These are phyloP conservation scores for Ceratobasidium papillatum DNA, from an alignment of 1,284 basidiomycete genomes.

Conservation along the genomic window DNA sequence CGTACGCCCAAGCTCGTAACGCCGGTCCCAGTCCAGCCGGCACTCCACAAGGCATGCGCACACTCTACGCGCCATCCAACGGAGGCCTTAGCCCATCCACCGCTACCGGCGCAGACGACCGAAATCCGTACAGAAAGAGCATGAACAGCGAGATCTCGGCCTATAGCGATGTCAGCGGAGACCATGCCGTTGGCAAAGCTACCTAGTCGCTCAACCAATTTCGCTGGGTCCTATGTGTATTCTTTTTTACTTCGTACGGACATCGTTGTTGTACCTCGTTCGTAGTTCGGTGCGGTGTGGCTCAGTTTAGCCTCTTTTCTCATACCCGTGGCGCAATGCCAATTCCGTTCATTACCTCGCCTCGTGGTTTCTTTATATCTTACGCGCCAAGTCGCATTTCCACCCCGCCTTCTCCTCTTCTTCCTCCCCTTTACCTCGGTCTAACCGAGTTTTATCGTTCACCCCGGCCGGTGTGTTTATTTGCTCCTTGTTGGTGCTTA, in stretches of 20 bases:
- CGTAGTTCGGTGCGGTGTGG: not conserved
- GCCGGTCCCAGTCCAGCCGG: slow-evolving; percentile 21
- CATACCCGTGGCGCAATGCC: slow-evolving; percentile 28
- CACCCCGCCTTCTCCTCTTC: not conserved
- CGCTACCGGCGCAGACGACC: slow-evolving; percentile 22
- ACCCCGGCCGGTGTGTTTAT: slow-evolving; percentile 26
- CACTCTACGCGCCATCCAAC: slow-evolving; percentile 38
- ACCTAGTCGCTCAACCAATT: not conserved
- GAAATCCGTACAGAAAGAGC: slow-evolving; percentile 52
- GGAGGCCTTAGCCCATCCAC: slow-evolving; percentile 27
- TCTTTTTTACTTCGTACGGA: not conserved
- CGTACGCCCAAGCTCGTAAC: slow-evolving; percentile 59
- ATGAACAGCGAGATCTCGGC: slow-evolving; percentile 44
- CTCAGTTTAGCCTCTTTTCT: not conserved
- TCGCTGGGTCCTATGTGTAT: not conserved
- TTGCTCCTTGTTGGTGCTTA: not conserved
- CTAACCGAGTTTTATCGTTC: not conserved
- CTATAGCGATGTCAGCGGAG: slow-evolving; percentile 16
- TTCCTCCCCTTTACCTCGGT: not conserved
- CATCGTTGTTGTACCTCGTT: not conserved
- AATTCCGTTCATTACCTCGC: slow-evolving; percentile 23
- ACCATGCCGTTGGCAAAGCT: slow-evolving; percentile 21
- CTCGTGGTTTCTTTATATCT: not conserved
- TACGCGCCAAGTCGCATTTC: slow-evolving; percentile 30
- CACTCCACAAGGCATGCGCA: slow-evolving; percentile 40